Percentiles rank a stretch among this genome's conserved stretches.
Evolutionary conservation across 1,284 basidiomycete species (phyloP).

Genomic region (Austroboletus olivaceoglutinosus): DNA sequence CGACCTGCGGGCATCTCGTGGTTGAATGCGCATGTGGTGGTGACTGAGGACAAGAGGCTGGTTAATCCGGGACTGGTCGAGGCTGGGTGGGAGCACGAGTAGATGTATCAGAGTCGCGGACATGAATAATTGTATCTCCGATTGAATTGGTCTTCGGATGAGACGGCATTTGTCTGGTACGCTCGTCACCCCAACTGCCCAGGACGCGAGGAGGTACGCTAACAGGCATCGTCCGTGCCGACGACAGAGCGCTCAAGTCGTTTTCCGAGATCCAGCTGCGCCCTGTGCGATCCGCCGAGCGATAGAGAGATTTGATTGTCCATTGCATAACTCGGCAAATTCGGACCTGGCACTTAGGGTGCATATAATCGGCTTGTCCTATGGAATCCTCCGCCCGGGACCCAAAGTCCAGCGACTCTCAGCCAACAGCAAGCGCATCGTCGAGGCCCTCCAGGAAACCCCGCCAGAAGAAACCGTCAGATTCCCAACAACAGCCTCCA

Average conservation of each 20-base stretch:
- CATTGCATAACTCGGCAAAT: constrained; percentile 34
- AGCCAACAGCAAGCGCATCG: constrained; percentile 40
- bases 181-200: constrained; percentile 11
- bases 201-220: constrained; percentile 20
- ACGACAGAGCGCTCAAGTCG: constrained; percentile 13
- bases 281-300: constrained; percentile 7
- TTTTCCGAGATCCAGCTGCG: constrained; percentile 6
- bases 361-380: constrained; percentile 27
- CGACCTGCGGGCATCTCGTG: constrained; percentile 70
- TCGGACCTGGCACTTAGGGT: constrained; percentile 27
- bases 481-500: constrained; percentile 24
- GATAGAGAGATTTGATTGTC: constrained; percentile 12
- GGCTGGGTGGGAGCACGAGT: constrained; percentile 22
- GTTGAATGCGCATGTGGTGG: constrained; percentile 54
- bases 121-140: constrained; percentile 29
- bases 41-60: constrained; percentile 64
- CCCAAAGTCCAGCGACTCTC: constrained; percentile 39
- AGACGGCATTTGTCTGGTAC: constrained; percentile 30
- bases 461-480: constrained; percentile 49
- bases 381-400: constrained; percentile 35
- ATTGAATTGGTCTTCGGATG: constrained; percentile 17
- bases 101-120: constrained; percentile 14
- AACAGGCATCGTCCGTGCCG: constrained; percentile 11
- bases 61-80: constrained; percentile 58
- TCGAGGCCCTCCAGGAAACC: constrained; percentile 40